These are phyloP conservation scores for Saturnispora silvae DNA, from an alignment of 805 yeast genomes.

Conservation along the genomic window DNA sequence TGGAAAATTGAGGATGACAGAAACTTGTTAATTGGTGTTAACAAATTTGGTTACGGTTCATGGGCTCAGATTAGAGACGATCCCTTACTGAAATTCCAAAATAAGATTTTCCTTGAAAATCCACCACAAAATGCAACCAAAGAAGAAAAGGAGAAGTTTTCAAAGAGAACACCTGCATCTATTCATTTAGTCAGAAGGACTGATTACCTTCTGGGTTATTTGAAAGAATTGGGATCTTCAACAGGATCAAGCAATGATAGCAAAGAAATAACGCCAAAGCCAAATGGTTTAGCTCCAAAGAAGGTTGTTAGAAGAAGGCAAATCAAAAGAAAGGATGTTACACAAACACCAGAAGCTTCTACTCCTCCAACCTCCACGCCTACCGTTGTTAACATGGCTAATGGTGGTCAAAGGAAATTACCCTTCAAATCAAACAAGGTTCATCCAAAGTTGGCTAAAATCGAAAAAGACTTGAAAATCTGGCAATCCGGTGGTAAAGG, in stretches of 20 bases:
- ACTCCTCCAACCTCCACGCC: slow-evolving; percentile 6
- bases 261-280: slow-evolving; percentile 7
- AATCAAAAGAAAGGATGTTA: slow-evolving; percentile 13
- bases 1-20: slow-evolving; percentile 84
- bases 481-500: slow-evolving; percentile 27
- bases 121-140: slow-evolving; percentile 27
- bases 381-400: not conserved
- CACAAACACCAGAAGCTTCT: slow-evolving; percentile 16
- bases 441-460: slow-evolving; percentile 21
- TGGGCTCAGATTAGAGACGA: slow-evolving; percentile 95
- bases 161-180: slow-evolving; percentile 76
- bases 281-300: slow-evolving; percentile 13
- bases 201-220: slow-evolving; percentile 68
- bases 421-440: slow-evolving; percentile 7
- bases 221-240: slow-evolving; percentile 36
- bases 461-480: slow-evolving; percentile 20
- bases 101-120: slow-evolving; percentile 63
- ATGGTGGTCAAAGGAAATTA: slow-evolving; percentile 6
- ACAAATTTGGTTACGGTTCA: slow-evolving; percentile 90
- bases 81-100: slow-evolving; percentile 77
- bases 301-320: slow-evolving; percentile 12
- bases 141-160: slow-evolving; percentile 28
- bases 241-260: slow-evolving; percentile 1
- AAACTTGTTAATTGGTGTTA: slow-evolving; percentile 75
- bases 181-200: slow-evolving; percentile 88